These are phyloP conservation scores for Rhizophagus clarus DNA, from an alignment of 192 early-diverging fungal species.

Conservation along the genomic window DNA sequence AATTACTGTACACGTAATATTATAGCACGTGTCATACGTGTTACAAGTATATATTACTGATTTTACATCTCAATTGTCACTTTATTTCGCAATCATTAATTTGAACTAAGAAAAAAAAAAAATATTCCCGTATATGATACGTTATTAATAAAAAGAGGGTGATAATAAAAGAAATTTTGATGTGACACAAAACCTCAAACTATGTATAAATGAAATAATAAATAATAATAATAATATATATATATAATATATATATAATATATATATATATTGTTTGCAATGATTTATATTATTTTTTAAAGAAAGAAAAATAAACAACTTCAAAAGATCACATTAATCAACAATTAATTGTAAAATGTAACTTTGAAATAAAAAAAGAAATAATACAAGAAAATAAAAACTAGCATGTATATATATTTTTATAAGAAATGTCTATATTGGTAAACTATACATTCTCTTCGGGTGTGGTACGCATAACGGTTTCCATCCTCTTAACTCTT, in stretches of 20 bases:
- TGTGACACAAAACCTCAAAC: background rate
- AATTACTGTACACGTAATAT: no score
- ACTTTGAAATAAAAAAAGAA: conserved; percentile 27
- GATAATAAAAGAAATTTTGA: no score
- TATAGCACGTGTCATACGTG: no score
- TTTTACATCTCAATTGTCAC: no score
- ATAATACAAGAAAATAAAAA: conserved; percentile 7
- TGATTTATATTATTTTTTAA: background rate
- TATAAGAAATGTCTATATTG: background rate
- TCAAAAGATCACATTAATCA: background rate
- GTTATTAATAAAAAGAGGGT: no score
- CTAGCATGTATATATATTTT: no score
- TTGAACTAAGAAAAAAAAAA: no score
- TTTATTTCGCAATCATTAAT: no score
- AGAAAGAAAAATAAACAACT: background rate
- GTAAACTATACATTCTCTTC: conserved; percentile 27
- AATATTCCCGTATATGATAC: no score
- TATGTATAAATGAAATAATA: background rate
- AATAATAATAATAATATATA: background rate
- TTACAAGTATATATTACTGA: no score
- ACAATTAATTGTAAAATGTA: background rate
- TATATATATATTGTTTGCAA: background rate
- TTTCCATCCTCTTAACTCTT: conserved; percentile 70
- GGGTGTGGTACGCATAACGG: conserved; percentile 52
- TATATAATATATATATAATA: no score